These are phyloP conservation scores for Hymenoscyphus fraxineus DNA, from an alignment of 2,329 filamentous ascomycete genomes.

Conservation along the genomic window DNA sequence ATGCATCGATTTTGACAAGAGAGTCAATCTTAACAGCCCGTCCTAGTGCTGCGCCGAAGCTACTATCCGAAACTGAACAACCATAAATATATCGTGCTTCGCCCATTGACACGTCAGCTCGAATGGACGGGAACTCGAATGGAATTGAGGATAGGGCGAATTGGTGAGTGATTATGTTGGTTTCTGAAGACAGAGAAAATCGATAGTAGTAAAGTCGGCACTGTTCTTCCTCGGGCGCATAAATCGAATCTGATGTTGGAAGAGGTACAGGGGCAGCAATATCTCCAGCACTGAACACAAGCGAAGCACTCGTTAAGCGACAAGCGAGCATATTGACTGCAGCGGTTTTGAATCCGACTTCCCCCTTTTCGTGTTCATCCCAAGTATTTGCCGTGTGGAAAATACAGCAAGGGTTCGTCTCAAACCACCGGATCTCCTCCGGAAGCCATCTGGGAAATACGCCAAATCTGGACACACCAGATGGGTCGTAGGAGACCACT, in stretches of 20 bases:
- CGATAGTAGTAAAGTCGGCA: slow-evolving; percentile 68
- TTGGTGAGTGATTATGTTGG: slow-evolving; percentile 51
- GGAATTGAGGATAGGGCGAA: slow-evolving; percentile 62
- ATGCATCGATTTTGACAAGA: slow-evolving; percentile 58
- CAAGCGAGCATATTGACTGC: slow-evolving; percentile 63
- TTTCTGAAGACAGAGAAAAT: slow-evolving; percentile 45
- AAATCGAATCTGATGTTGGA: slow-evolving; percentile 16
- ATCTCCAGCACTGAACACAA: slow-evolving; percentile 63
- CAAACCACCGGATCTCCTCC: slow-evolving; percentile 59
- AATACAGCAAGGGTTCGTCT: slow-evolving; percentile 64
- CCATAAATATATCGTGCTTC: slow-evolving; percentile 61
- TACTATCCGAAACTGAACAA: slow-evolving; percentile 55
- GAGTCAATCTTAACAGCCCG: slow-evolving; percentile 64
- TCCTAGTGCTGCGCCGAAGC: slow-evolving; percentile 58
- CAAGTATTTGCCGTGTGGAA: slow-evolving; percentile 71
- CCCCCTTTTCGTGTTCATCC: slow-evolving; percentile 45
- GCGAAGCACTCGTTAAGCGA: slow-evolving; percentile 60
- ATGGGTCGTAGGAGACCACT: slow-evolving; percentile 56
- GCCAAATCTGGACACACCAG: slow-evolving; percentile 58
- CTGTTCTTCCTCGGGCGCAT: slow-evolving; percentile 54
- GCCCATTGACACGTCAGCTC: slow-evolving; percentile 52
- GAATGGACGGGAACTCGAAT: slow-evolving; percentile 64
- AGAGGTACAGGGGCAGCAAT: slow-evolving; percentile 50
- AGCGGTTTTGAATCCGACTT: slow-evolving; percentile 25
- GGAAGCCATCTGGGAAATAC: slow-evolving; percentile 62